These are phyloP conservation scores for Podochytrium sp. DNA, from an alignment of 192 early-diverging fungal species.

Conservation along the genomic window DNA sequence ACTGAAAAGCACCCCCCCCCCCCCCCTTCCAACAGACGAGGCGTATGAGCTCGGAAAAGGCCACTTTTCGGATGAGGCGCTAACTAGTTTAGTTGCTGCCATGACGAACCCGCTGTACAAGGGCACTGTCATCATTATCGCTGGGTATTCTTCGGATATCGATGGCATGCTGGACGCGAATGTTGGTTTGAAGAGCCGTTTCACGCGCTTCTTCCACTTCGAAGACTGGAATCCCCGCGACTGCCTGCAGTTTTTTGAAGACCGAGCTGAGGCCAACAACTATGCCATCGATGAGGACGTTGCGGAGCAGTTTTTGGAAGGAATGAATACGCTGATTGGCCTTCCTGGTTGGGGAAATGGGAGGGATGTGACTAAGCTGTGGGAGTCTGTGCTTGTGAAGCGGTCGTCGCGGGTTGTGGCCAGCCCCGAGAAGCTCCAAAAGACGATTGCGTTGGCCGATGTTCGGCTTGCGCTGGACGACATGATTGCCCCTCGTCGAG, in stretches of 20 bases:
- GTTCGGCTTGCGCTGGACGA: constrained; percentile 9
- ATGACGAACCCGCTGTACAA: constrained; percentile 44
- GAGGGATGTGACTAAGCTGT: constrained; percentile 30
- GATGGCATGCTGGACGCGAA: constrained; percentile 39
- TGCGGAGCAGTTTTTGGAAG: neutral
- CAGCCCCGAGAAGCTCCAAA: constrained; percentile 19
- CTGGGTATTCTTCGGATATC: constrained; percentile 42
- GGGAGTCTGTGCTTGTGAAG: constrained; percentile 10
- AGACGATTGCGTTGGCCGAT: constrained; percentile 21
- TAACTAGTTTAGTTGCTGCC: constrained; percentile 39
- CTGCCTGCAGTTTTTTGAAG: constrained; percentile 19
- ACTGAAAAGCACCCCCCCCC: neutral
- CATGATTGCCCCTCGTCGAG: constrained; percentile 19
- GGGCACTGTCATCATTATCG: constrained; percentile 44
- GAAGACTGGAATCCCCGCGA: constrained; percentile 35
- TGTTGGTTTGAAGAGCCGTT: constrained; percentile 36
- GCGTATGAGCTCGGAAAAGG: constrained; percentile 50
- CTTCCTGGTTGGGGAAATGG: constrained; percentile 41
- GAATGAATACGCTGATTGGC: constrained; percentile 9
- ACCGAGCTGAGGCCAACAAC: neutral
- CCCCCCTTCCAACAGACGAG: no score
- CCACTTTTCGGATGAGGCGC: constrained; percentile 36
- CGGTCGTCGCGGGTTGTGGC: constrained; percentile 24
- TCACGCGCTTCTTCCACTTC: constrained; percentile 39
- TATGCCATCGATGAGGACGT: constrained; percentile 23